phyloP scores from a whole-genome alignment of 352 stramenopile species.

The Phytophthora agathidicida region DNA sequence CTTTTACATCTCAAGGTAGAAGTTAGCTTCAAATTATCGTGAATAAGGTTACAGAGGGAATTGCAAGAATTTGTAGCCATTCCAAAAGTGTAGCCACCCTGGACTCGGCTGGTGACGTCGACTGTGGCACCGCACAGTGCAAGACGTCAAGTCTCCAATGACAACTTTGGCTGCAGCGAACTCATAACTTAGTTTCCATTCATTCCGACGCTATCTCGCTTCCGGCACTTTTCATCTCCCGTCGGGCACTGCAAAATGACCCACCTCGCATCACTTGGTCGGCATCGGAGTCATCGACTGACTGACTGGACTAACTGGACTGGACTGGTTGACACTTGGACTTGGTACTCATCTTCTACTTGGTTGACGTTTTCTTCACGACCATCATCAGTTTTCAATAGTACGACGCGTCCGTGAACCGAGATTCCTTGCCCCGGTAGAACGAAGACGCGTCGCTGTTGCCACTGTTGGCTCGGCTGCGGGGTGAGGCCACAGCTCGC shows the following conservation, averaged over 20 bases:
- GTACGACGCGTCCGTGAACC: slow-evolving; percentile 40
- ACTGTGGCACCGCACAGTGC: neutral
- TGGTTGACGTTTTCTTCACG: neutral
- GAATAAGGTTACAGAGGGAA: slow-evolving; percentile 8
- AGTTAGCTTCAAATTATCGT: neutral
- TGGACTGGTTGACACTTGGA: slow-evolving; percentile 9
- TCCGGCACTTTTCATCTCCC: slow-evolving; percentile 10
- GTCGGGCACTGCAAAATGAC: slow-evolving; percentile 1
- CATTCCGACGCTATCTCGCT: slow-evolving; percentile 24
- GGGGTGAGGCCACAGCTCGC: slow-evolving; percentile 8
- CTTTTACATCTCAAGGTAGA: too few species aligned
- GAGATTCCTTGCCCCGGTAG: slow-evolving; percentile 30
- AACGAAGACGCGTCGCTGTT: slow-evolving; percentile 39
- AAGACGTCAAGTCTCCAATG: slow-evolving; percentile 1
- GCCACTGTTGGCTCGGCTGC: slow-evolving; percentile 11
- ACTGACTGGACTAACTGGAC: slow-evolving; percentile 11
- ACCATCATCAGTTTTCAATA: slow-evolving; percentile 20
- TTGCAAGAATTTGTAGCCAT: too few species aligned
- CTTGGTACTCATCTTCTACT: slow-evolving; percentile 20
- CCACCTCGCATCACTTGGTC: slow-evolving; percentile 1
- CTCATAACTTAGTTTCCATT: slow-evolving; percentile 53
- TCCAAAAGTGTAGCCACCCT: slow-evolving; percentile 22
- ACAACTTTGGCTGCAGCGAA: slow-evolving; percentile 24
- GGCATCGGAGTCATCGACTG: neutral
- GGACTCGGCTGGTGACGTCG: slow-evolving; percentile 4